phyloP scores from a whole-genome alignment of 2,329 filamentous ascomycete genomes.

The Aureobasidium zeae region DNA sequence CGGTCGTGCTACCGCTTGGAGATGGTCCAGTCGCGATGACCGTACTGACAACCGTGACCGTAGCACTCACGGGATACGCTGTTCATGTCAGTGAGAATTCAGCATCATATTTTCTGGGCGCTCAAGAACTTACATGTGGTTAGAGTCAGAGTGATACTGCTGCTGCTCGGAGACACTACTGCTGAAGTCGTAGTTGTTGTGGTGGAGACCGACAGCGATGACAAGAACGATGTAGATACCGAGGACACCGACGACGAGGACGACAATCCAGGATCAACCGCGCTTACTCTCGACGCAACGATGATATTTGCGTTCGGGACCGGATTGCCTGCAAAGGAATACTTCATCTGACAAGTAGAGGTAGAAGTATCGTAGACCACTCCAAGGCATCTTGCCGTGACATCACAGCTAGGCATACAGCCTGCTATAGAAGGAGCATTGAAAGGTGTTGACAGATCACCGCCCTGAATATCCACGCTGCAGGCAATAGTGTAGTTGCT shows the following conservation, averaged over 20 bases:
- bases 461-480: constrained; percentile 18
- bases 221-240: not conserved
- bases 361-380: constrained; percentile 17
- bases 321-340: constrained; percentile 18
- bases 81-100: not conserved
- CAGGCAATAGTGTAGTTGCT: constrained; percentile 20
- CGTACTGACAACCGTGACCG: constrained; percentile 12
- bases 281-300: not conserved
- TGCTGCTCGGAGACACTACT: not conserved
- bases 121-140: constrained; percentile 6
- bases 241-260: not conserved
- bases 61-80: constrained; percentile 16
- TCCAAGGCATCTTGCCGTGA: constrained; percentile 19
- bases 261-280: not conserved
- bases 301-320: not conserved
- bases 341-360: constrained; percentile 21
- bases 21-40: not conserved
- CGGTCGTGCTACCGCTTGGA: not conserved
- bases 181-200: not conserved
- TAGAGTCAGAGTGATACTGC: constrained; percentile 3
- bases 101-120: no score
- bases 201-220: not conserved
- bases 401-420: constrained; percentile 20
- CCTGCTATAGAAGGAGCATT: constrained; percentile 17
- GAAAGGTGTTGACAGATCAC: constrained; percentile 18